These are phyloP conservation scores for Rhodotorula sp. DNA, from an alignment of 1,284 basidiomycete species.

Conservation along the genomic window DNA sequence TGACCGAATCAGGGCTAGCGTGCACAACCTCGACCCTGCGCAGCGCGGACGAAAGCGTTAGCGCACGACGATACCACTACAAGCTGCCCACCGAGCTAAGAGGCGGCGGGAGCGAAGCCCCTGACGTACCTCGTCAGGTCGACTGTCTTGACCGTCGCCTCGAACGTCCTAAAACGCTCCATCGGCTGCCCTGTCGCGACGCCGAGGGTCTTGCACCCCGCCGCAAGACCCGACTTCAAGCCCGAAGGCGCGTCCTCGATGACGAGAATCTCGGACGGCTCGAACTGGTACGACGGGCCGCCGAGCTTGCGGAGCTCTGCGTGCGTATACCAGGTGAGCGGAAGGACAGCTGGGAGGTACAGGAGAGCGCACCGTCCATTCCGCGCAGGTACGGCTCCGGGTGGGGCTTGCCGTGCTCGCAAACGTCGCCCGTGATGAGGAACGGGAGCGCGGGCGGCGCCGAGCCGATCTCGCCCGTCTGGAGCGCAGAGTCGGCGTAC, in stretches of 20 bases:
- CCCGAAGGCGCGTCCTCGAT: constrained; percentile 83
- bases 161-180: constrained; percentile 31
- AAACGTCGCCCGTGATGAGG: constrained; percentile 73
- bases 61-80: neutral
- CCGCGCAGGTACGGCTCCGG: constrained; percentile 71
- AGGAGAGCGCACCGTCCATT: constrained; percentile 47
- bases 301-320: constrained; percentile 21
- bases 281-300: constrained; percentile 15
- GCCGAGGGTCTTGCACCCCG: constrained; percentile 63
- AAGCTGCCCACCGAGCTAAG: too few species aligned
- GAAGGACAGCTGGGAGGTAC: neutral
- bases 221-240: constrained; percentile 67
- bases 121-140: constrained; percentile 31
- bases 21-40: constrained; percentile 34
- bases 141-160: constrained; percentile 32
- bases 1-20: constrained; percentile 27
- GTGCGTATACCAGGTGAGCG: neutral
- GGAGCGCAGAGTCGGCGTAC: constrained; percentile 43
- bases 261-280: constrained; percentile 32
- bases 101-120: neutral
- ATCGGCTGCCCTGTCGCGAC: constrained; percentile 69
- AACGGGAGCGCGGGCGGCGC: constrained; percentile 32
- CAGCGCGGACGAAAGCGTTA: neutral
- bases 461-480: constrained; percentile 36
- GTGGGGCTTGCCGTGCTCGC: constrained; percentile 72